These are phyloP conservation scores for Debaryomyces hansenii DNA, from an alignment of 805 yeast species.

Conservation along the genomic window DNA sequence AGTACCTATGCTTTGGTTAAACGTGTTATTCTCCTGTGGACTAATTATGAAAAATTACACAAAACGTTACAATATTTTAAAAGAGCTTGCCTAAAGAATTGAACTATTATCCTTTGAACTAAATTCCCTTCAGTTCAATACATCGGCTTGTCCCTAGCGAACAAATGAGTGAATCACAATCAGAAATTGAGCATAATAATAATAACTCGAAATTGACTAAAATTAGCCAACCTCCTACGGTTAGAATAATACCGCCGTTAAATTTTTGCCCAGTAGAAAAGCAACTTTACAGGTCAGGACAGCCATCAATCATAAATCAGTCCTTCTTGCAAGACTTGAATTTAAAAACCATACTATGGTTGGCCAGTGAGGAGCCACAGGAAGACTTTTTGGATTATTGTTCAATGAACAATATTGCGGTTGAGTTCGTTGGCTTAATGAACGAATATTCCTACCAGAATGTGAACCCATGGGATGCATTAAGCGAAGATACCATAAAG, in stretches of 20 bases:
- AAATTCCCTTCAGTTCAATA: neutral
- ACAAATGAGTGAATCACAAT: neutral
- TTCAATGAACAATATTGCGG: constrained; percentile 64
- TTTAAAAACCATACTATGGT: constrained; percentile 83
- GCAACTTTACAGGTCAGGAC: constrained; percentile 85
- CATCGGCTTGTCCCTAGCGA: neutral
- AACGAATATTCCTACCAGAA: constrained; percentile 52
- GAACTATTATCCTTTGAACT: neutral
- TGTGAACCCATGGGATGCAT: constrained; percentile 93
- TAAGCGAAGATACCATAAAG: constrained; percentile 77
- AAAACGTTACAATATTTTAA: neutral
- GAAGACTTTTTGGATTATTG: constrained; percentile 85
- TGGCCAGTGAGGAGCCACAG: constrained; percentile 93
- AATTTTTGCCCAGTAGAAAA: constrained; percentile 95
- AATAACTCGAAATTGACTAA: constrained; percentile 8
- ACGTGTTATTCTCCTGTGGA: neutral
- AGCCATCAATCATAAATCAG: constrained; percentile 91
- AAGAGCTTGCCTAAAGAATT: neutral
- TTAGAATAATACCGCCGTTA: constrained; percentile 85
- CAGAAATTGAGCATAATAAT: neutral
- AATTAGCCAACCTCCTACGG: constrained; percentile 52
- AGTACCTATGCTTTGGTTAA: neutral
- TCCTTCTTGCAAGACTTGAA: constrained; percentile 75
- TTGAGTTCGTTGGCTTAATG: constrained; percentile 81
- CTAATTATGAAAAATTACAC: constrained; percentile 1